Conservation (phyloP, 352 stramenopile genomes). For the Paralagenidium karlingii region DNA sequence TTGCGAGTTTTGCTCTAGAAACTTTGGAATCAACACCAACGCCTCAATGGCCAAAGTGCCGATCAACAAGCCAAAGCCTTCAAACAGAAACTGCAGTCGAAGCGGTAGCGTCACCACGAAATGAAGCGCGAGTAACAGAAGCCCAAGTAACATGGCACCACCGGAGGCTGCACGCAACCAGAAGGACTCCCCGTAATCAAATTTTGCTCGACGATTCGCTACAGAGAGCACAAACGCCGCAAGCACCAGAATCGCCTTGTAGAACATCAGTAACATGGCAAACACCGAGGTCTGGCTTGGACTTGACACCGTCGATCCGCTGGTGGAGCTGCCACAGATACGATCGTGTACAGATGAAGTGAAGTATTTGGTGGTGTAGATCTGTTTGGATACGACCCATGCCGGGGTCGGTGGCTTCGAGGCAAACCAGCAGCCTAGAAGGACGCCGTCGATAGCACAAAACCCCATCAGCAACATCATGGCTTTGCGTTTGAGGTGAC, state of each 20-base stretch:
- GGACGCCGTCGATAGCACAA: no score
- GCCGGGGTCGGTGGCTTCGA: no score
- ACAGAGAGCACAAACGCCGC: constrained; percentile 32
- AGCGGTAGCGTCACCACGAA: constrained; percentile 30
- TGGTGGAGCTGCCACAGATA: no score
- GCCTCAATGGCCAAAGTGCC: not conserved
- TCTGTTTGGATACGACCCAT: no score
- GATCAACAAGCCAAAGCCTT: constrained; percentile 8
- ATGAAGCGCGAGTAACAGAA: constrained; percentile 40
- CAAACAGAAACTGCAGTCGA: constrained; percentile 28
- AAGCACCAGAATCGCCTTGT: constrained; percentile 34
- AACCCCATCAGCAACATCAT: no score
- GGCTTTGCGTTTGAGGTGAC: no score
- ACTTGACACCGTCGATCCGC: no score
- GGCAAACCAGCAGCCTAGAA: no score
- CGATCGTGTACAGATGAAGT: no score
- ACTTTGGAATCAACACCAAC: not conserved
- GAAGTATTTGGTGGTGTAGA: no score
- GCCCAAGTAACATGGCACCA: no score
- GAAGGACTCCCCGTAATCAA: constrained; percentile 48
- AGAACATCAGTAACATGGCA: constrained; percentile 33
- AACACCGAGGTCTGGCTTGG: constrained; percentile 58
- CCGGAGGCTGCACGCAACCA: constrained; percentile 39
- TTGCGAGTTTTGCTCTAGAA: not conserved
- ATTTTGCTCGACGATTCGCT: constrained; percentile 39